phyloP scores from a whole-genome alignment of 1,284 basidiomycete genomes.

The Pseudozyma hubeiensis region DNA sequence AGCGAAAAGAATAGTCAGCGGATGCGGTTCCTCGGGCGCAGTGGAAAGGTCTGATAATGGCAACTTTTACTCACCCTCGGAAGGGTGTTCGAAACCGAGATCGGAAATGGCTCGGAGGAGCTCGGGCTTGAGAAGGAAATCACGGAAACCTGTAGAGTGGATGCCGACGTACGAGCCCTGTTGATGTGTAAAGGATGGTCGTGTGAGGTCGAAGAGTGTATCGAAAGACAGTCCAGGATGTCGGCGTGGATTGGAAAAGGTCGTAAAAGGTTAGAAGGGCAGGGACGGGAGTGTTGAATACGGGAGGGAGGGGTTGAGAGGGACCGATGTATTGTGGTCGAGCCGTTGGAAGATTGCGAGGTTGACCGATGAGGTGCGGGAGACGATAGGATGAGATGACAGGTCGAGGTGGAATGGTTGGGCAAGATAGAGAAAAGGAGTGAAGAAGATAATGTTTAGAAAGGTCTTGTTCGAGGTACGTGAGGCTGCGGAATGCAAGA shows the following conservation, averaged over 20 bases:
- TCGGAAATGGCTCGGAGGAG: conserved; percentile 97
- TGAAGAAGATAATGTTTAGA: conserved; percentile 47
- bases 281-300: too few species aligned
- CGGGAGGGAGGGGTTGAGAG: neutral
- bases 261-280: too few species aligned
- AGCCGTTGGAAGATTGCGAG: neutral
- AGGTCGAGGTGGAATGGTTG: conserved; percentile 17
- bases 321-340: too few species aligned
- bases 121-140: conserved; percentile 97
- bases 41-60: neutral
- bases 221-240: too few species aligned
- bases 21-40: neutral
- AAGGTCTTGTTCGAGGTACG: conserved; percentile 10
- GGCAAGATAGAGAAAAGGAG: conserved; percentile 34
- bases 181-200: conserved; percentile 8
- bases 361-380: neutral
- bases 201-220: neutral
- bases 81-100: conserved; percentile 98
- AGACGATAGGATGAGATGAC: neutral
- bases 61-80: conserved; percentile 81
- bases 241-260: neutral
- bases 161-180: conserved; percentile 69
- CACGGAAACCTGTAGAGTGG: conserved; percentile 71
- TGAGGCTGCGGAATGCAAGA: neutral
- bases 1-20: neutral